phyloP scores from a whole-genome alignment of 305 asterid genomes.

The Fraxinus greggii region DNA sequence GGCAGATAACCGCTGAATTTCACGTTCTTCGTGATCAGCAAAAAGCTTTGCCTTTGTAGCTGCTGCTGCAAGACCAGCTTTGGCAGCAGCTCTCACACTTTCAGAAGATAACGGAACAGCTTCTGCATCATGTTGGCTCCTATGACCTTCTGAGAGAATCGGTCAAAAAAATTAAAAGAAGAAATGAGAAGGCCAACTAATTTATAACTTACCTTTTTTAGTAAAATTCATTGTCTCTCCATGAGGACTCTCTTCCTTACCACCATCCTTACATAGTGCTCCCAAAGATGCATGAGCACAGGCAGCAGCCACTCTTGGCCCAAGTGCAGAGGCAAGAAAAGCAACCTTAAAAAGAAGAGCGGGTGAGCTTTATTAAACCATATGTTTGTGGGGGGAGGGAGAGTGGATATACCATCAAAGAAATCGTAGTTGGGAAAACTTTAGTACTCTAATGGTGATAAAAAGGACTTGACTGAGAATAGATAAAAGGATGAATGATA shows the following conservation, averaged over 20 bases:
- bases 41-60: constrained; percentile 91
- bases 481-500: constrained; percentile 4
- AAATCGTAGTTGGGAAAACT: constrained; percentile 4
- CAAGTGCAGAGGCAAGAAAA: constrained; percentile 87
- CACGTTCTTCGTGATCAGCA: constrained; percentile 99
- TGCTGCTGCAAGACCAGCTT: constrained; percentile 92
- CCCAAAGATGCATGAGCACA: constrained; percentile 95
- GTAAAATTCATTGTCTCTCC: constrained; percentile 41
- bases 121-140: constrained; percentile 54
- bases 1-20: constrained; percentile 93
- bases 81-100: constrained; percentile 74
- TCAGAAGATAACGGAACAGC: constrained; percentile 57
- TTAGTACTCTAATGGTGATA: constrained; percentile 15
- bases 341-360: constrained; percentile 65
- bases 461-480: constrained; percentile 1
- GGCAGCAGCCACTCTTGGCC: constrained; percentile 99
- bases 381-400: neutral
- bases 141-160: constrained; percentile 45
- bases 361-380: constrained; percentile 19
- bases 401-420: neutral
- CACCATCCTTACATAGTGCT: constrained; percentile 61
- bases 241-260: constrained; percentile 48
- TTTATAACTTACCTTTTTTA: constrained; percentile 39
- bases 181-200: constrained; percentile 12
- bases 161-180: constrained; percentile 17